phyloP scores from a whole-genome alignment of 1,284 basidiomycete genomes.

The Thecaphora thlaspeos region DNA sequence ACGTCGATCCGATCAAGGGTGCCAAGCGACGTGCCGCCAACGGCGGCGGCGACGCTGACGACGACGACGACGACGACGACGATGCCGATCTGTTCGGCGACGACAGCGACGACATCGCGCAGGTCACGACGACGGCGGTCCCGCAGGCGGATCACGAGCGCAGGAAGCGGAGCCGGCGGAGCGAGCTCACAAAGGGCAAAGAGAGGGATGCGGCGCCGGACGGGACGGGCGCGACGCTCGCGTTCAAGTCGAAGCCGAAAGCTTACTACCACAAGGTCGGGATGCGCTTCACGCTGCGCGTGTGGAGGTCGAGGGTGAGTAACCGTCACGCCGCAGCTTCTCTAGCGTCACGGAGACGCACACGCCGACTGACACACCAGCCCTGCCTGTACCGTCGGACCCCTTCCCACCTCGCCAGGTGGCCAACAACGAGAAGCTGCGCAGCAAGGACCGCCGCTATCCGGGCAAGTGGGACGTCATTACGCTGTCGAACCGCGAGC shows the following conservation, averaged over 20 bases:
- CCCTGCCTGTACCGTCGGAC: too few relatives aligned
- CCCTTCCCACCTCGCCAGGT: too few relatives aligned
- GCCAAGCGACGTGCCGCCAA: slow-evolving; percentile 7
- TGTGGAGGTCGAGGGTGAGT: slow-evolving; percentile 42
- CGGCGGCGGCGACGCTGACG: slow-evolving; percentile 18
- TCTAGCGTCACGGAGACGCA: too few relatives aligned
- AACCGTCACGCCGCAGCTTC: too few relatives aligned
- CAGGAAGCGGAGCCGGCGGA: slow-evolving; percentile 26
- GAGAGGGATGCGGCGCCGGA: slow-evolving; percentile 24
- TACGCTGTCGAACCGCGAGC: slow-evolving; percentile 34
- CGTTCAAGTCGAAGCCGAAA: slow-evolving; percentile 19
- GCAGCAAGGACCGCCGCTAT: slow-evolving; percentile 30
- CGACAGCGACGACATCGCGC: slow-evolving; percentile 14
- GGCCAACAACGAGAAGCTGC: slow-evolving; percentile 37
- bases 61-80: slow-evolving; percentile 21
- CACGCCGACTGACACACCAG: too few relatives aligned
- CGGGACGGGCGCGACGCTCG: slow-evolving; percentile 13
- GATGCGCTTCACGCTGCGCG: slow-evolving; percentile 49
- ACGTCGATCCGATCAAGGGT: slow-evolving; percentile 28
- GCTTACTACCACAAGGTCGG: slow-evolving; percentile 53
- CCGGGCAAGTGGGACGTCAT: slow-evolving; percentile 50
- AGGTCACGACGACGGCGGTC: slow-evolving; percentile 22
- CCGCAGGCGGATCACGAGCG: slow-evolving; percentile 43
- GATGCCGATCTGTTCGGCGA: slow-evolving; percentile 17
- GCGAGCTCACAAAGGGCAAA: slow-evolving; percentile 31